A percentile compares a stretch with the other conserved stretches of the same genome.
Conservation (phyloP, 768 basidiomycete genomes). For the Collybia sordida region DNA sequence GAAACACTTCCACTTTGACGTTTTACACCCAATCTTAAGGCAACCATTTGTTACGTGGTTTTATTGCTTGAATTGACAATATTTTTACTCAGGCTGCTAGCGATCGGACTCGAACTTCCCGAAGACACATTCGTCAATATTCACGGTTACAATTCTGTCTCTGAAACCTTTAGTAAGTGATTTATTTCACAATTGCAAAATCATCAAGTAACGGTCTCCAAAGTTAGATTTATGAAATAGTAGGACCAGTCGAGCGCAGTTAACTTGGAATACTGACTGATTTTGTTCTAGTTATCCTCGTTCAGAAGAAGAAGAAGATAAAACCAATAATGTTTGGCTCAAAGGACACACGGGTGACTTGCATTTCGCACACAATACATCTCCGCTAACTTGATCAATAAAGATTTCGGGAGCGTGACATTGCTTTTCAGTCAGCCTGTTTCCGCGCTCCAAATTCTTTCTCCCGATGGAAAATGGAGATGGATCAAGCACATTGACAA, state of each 20-base stretch:
- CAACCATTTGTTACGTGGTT: background rate
- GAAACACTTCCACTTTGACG: conserved; percentile 33
- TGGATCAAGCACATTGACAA: conserved; percentile 48
- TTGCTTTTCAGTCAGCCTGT: conserved; percentile 51
- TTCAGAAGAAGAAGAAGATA: conserved; percentile 38
- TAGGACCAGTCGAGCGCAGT: conserved; percentile 16
- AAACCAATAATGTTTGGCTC: conserved; percentile 46
- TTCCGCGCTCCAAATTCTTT: conserved; percentile 42
- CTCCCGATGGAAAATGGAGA: conserved; percentile 39
- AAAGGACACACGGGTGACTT: conserved; percentile 46
- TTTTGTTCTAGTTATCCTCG: conserved; percentile 38
- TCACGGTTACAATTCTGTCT: conserved; percentile 33
- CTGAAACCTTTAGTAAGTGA: conserved; percentile 35
- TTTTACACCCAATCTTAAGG: conserved; percentile 37
- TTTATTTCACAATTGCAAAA: background rate
- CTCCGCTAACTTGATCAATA: conserved; percentile 13
- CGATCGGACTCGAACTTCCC: conserved; percentile 42
- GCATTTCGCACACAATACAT: background rate
- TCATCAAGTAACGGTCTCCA: background rate
- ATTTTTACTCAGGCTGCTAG: conserved; percentile 24
- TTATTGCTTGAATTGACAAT: background rate
- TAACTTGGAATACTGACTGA: background rate
- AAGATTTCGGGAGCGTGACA: conserved; percentile 42
- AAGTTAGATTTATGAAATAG: conserved; percentile 52
- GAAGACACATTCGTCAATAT: conserved; percentile 41